Evolutionary conservation across 148 eudicot genomes (phyloP).

Genomic region (Salicornia ramosissima): DNA sequence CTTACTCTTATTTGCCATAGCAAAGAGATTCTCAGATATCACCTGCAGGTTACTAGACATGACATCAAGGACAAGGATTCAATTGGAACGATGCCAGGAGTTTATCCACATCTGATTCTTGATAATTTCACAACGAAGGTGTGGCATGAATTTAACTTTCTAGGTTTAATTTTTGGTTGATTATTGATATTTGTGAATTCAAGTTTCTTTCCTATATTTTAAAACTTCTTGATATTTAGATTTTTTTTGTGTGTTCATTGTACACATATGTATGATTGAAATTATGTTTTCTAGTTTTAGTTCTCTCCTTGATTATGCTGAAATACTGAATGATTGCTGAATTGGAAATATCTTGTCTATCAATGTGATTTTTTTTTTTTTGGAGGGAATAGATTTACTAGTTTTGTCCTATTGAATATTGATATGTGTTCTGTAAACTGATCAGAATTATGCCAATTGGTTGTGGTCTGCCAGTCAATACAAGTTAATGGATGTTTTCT

Average conservation of each 20-base stretch:
- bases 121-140: conserved; percentile 81
- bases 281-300: too few species aligned
- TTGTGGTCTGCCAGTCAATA: conserved; percentile 3
- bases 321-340: too few species aligned
- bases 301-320: too few species aligned
- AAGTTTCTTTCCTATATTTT: not conserved
- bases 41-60: conserved; percentile 86
- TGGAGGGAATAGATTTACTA: not conserved
- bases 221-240: not conserved
- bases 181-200: not conserved
- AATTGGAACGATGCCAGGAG: conserved; percentile 96
- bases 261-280: too few species aligned
- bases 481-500: not conserved
- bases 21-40: conserved; percentile 14
- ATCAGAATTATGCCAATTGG: not conserved
- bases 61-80: conserved; percentile 87
- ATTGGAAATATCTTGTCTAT: too few species aligned
- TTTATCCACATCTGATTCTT: conserved; percentile 81
- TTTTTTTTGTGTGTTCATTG: too few species aligned
- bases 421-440: not conserved
- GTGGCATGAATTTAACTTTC: not conserved
- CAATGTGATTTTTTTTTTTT: too few species aligned
- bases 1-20: not conserved
- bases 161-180: not conserved
- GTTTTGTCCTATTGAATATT: too few species aligned